Evolutionary conservation across 1,284 basidiomycete species (phyloP).

Genomic region (Bondarzewia mesenterica): DNA sequence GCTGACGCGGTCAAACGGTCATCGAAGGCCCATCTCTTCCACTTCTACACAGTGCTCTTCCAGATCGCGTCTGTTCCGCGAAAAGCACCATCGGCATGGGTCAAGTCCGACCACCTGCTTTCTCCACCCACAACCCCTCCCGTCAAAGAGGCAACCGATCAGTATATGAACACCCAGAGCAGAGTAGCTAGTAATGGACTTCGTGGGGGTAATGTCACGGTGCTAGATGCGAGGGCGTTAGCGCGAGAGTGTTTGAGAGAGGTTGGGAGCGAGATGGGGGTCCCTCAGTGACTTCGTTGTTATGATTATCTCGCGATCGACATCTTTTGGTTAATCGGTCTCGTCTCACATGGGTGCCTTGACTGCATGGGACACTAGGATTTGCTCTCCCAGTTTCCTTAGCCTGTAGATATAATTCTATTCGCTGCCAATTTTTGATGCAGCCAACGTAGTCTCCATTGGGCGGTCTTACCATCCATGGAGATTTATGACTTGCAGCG

Average conservation of each 20-base stretch:
- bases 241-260: constrained; percentile 65
- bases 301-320: no score
- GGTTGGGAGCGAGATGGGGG: constrained; percentile 68
- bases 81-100: constrained; percentile 62
- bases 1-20: constrained; percentile 67
- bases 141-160: background rate
- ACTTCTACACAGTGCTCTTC: constrained; percentile 72
- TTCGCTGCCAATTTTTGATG: no score
- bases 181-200: constrained; percentile 19
- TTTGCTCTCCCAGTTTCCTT: no score
- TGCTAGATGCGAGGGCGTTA: constrained; percentile 60
- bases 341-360: no score
- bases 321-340: no score
- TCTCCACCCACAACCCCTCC: constrained; percentile 5
- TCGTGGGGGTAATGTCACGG: constrained; percentile 27
- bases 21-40: constrained; percentile 73
- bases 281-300: constrained; percentile 21
- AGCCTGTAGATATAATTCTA: no score
- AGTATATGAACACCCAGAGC: background rate
- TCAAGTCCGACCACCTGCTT: constrained; percentile 20
- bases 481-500: no score
- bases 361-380: no score
- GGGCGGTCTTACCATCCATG: no score
- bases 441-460: no score
- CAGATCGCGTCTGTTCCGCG: constrained; percentile 68